Percentiles rank a stretch among this genome's conserved stretches.
Conservation (phyloP, 2,329 filamentous ascomycete species). For the Aureobasidium sp. region DNA sequence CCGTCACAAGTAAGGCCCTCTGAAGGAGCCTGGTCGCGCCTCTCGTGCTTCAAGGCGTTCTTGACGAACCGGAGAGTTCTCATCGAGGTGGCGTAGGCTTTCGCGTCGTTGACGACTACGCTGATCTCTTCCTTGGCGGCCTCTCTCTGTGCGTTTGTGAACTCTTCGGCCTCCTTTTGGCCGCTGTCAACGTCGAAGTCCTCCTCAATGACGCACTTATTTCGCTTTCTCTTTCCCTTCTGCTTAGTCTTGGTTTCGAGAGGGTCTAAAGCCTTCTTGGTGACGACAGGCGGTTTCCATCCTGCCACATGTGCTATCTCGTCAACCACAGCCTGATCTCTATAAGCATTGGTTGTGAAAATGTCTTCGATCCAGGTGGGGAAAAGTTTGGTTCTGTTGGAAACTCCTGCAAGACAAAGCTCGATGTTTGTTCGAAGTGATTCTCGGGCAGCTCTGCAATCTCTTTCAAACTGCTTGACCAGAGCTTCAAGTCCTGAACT, state of each 20-base stretch:
- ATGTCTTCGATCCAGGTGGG: not conserved
- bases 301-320: not conserved
- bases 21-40: not conserved
- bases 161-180: too few relatives aligned
- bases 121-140: not conserved
- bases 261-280: too few relatives aligned
- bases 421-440: too few relatives aligned
- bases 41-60: not conserved
- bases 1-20: not conserved
- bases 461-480: not conserved
- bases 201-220: too few relatives aligned
- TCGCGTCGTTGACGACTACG: not conserved
- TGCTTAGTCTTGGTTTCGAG: not conserved
- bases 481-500: not conserved
- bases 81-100: not conserved
- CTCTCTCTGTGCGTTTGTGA: too few relatives aligned
- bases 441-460: too few relatives aligned
- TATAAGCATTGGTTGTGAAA: not conserved
- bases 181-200: too few relatives aligned
- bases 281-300: too few relatives aligned
- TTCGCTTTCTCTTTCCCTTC: not conserved
- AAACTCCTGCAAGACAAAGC: too few relatives aligned
- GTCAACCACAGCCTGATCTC: not conserved
- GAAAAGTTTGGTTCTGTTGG: not conserved
- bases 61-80: not conserved